phyloP scores from a whole-genome alignment of 2,329 filamentous ascomycete species.

The Fusarium fracticaudum region DNA sequence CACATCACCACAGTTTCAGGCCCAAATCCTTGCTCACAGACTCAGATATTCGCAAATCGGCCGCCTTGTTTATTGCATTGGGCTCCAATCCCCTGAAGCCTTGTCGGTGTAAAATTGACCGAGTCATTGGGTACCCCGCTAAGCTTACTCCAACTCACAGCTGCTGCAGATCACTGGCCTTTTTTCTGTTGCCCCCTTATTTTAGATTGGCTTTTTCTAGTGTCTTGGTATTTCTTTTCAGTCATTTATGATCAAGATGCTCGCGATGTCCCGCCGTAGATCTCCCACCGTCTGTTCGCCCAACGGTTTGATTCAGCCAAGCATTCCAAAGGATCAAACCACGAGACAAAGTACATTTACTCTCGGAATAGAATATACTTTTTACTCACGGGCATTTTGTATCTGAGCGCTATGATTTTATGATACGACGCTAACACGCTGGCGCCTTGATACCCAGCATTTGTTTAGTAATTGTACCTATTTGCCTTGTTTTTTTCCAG shows the following conservation, averaged over 20 bases:
- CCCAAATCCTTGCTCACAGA: not conserved
- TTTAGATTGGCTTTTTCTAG: not conserved
- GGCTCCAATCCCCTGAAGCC: not conserved
- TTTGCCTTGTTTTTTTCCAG: not conserved
- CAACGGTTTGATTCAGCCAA: not conserved
- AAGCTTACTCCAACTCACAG: not conserved
- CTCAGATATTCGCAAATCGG: not conserved
- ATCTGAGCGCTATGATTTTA: not conserved
- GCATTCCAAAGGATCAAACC: not conserved
- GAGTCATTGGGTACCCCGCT: slow-evolving; percentile 6
- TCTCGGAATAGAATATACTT: not conserved
- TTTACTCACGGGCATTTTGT: not conserved
- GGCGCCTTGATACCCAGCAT: not conserved
- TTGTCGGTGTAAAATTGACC: not conserved
- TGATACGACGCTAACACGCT: not conserved
- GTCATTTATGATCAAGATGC: slow-evolving; percentile 6
- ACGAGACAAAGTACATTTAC: not conserved
- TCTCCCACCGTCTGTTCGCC: not conserved
- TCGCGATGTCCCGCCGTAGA: not conserved
- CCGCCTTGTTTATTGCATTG: not conserved
- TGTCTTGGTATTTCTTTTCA: not conserved
- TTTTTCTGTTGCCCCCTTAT: not conserved
- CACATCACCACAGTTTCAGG: not conserved
- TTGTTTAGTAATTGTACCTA: not conserved
- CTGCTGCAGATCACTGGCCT: not conserved